A percentile compares a stretch with the other conserved stretches of the same genome.
Evolutionary conservation across 2,329 filamentous ascomycete genomes (phyloP).

Genomic region (Sporothrix pseudoabietina): DNA sequence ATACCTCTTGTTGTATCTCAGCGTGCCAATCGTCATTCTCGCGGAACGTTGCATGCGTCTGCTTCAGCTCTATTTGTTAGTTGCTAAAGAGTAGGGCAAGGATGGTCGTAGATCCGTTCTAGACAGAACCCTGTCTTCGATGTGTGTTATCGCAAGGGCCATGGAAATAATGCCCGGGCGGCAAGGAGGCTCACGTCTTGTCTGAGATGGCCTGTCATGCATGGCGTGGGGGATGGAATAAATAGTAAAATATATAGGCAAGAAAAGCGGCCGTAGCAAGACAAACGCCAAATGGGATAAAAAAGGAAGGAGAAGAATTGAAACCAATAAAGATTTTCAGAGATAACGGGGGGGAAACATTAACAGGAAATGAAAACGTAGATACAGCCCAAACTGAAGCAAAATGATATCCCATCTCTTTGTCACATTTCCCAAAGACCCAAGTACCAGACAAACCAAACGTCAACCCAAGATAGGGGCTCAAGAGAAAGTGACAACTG

Average conservation of each 20-base stretch:
- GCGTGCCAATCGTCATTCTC: constrained; percentile 2
- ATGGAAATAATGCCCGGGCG: not conserved
- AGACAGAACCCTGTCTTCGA: not conserved
- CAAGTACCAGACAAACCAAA: not conserved
- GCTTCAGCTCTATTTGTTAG: not conserved
- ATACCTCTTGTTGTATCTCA: not conserved
- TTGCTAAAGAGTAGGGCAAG: not conserved
- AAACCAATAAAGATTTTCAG: not conserved
- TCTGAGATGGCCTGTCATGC: not conserved
- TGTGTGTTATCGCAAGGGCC: not conserved
- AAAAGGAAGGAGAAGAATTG: not conserved
- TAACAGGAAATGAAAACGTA: not conserved
- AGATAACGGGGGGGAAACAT: not conserved
- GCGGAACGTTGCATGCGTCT: constrained; percentile 26
- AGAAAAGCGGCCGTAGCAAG: not conserved
- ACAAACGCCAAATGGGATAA: not conserved
- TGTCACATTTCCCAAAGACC: not conserved
- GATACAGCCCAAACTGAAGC: not conserved
- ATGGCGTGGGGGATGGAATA: not conserved
- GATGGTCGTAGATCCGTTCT: not conserved
- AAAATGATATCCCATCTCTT: not conserved
- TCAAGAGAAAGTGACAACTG: not conserved
- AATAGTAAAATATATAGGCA: constrained; percentile 4
- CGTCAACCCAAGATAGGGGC: not conserved
- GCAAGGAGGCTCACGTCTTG: not conserved